Evolutionary conservation across 2,329 filamentous ascomycete species (phyloP).

Genomic region (Gliomastix tumulicola): DNA sequence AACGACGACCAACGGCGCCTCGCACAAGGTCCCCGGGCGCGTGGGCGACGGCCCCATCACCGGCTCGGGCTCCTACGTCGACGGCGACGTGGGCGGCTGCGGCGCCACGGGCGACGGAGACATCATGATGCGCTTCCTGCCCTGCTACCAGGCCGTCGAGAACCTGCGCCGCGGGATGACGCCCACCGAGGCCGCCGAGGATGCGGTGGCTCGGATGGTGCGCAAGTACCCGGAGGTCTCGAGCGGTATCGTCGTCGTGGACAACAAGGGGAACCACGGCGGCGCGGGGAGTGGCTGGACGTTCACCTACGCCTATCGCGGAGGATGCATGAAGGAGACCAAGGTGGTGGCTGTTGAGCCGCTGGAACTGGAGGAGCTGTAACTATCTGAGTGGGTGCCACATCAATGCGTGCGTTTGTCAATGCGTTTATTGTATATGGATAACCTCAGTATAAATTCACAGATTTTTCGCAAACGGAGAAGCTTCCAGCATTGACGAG

Average conservation of each 20-base stretch:
- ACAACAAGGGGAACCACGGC: conserved; percentile 39
- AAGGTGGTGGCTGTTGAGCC: conserved; percentile 33
- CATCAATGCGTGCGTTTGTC: too few relatives aligned
- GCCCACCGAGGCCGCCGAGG: conserved; percentile 39
- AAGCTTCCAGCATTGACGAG: too few relatives aligned
- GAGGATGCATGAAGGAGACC: conserved; percentile 35
- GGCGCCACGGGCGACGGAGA: conserved; percentile 51
- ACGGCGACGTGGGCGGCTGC: conserved; percentile 45
- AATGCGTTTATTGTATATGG: background rate
- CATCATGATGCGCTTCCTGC: conserved; percentile 49
- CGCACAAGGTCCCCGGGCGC: conserved; percentile 46
- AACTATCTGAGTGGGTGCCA: too few relatives aligned
- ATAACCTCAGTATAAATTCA: too few relatives aligned
- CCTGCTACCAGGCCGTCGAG: conserved; percentile 52
- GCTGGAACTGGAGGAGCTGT: conserved; percentile 3
- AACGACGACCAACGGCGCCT: conserved; percentile 48
- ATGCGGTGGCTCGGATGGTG: conserved; percentile 42
- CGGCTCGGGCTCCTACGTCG: conserved; percentile 48
- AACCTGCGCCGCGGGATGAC: conserved; percentile 40
- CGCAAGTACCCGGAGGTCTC: conserved; percentile 35
- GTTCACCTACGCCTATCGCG: conserved; percentile 45
- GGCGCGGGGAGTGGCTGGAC: conserved; percentile 46
- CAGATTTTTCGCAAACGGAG: too few relatives aligned
- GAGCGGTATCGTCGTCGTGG: conserved; percentile 44
- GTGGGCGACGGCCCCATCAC: conserved; percentile 49